A percentile compares a stretch with the other conserved stretches of the same genome.
These are phyloP conservation scores for Penicillium nucicola DNA, from an alignment of 495 filamentous ascomycete genomes.

Conservation along the genomic window DNA sequence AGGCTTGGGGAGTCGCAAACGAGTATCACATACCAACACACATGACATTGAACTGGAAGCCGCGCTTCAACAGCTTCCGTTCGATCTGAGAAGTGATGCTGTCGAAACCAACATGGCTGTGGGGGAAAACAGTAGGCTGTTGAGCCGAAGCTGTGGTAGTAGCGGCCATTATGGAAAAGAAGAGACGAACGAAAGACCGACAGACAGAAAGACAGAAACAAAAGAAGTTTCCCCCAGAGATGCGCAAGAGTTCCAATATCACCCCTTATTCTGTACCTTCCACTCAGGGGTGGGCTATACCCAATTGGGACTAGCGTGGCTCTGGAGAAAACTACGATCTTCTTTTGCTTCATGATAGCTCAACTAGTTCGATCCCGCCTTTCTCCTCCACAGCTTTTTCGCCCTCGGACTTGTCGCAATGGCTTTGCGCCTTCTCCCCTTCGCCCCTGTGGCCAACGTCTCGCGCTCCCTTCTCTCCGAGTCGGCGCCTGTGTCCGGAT, in stretches of 20 bases:
- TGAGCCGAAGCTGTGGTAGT: conserved; percentile 45
- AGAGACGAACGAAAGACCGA: conserved; percentile 7
- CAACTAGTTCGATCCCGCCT: neutral
- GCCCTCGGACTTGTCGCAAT: conserved; percentile 4
- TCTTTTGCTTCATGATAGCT: conserved; percentile 13
- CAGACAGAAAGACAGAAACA: conserved; percentile 20
- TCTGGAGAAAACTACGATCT: conserved; percentile 23
- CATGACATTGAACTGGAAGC: conserved; percentile 99
- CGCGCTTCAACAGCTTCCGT: conserved; percentile 98
- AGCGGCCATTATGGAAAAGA: conserved; percentile 46
- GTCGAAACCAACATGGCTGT: conserved; percentile 98
- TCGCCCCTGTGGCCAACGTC: conserved; percentile 2
- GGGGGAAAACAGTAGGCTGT: conserved; percentile 71
- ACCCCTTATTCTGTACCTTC: conserved; percentile 42
- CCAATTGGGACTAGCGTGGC: conserved; percentile 29
- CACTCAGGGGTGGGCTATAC: conserved; percentile 42
- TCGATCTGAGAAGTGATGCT: conserved; percentile 98
- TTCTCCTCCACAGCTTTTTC: neutral
- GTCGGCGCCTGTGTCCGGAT: conserved; percentile 9
- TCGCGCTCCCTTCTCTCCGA: conserved; percentile 4
- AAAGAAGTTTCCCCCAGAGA: conserved; percentile 17
- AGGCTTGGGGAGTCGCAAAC: neutral
- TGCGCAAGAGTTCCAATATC: conserved; percentile 9
- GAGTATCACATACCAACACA: conserved; percentile 80
- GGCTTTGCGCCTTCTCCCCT: conserved; percentile 21